Conservation (phyloP, 23 red algal species). For the Gracilaria vermiculophylla region DNA sequence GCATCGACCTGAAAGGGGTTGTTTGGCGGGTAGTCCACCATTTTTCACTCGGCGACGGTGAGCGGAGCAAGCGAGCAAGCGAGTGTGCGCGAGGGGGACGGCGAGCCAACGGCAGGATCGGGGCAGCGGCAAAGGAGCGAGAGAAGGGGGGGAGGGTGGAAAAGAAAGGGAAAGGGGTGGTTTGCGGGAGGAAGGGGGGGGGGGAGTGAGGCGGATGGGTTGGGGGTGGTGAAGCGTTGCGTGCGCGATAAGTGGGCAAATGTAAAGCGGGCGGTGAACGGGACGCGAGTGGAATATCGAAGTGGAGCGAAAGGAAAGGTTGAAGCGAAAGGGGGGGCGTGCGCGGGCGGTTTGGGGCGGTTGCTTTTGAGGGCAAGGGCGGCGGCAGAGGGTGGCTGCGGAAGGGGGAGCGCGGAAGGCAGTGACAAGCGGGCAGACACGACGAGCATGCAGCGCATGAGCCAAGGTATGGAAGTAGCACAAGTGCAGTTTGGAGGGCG, state of each 20-base stretch:
- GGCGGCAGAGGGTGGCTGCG: background rate
- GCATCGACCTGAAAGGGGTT: constrained; percentile 33
- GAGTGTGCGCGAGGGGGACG: background rate
- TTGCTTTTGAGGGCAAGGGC: background rate
- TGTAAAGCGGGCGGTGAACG: background rate
- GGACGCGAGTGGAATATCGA: background rate
- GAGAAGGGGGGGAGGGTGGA: background rate
- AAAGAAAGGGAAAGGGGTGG: background rate
- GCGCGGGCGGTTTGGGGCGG: background rate
- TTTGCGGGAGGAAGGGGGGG: background rate
- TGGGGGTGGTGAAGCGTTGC: background rate
- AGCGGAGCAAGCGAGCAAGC: background rate
- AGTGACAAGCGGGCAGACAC: background rate
- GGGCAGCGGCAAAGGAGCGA: background rate
- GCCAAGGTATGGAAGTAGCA: background rate
- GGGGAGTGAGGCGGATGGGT: background rate
- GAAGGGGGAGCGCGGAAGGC: background rate
- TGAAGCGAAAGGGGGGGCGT: background rate
- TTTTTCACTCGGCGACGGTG: background rate
- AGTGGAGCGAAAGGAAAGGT: constrained; percentile 1
- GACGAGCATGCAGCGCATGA: background rate
- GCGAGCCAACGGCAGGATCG: background rate
- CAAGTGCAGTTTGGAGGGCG: no score
- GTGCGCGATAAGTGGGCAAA: background rate
- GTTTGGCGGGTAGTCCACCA: constrained; percentile 8